These are phyloP conservation scores for Candida chauliodis DNA, from an alignment of 805 yeast species.

Conservation along the genomic window DNA sequence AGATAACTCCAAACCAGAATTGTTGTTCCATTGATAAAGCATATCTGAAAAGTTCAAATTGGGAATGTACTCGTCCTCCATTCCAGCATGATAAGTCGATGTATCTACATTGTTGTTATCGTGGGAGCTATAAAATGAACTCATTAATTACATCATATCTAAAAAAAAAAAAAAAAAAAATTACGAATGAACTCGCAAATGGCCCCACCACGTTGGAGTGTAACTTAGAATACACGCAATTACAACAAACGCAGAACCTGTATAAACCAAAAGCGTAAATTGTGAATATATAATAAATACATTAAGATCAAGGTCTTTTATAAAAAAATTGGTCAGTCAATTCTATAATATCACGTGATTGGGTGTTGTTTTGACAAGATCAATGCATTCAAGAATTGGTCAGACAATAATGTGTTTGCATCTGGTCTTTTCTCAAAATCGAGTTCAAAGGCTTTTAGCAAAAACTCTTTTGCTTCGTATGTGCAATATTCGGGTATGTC, in stretches of 20 bases:
- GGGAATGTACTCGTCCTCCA: conserved; percentile 77
- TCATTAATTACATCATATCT: conserved; percentile 1
- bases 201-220: conserved; percentile 2
- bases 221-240: no score
- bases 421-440: conserved; percentile 72
- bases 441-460: conserved; percentile 64
- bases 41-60: conserved; percentile 56
- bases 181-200: neutral
- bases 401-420: conserved; percentile 65
- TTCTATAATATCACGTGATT: neutral
- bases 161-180: neutral
- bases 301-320: neutral
- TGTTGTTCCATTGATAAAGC: conserved; percentile 45
- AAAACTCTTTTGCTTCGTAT: conserved; percentile 62
- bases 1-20: conserved; percentile 2
- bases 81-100: conserved; percentile 32
- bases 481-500: conserved; percentile 74
- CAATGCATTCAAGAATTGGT: conserved; percentile 54
- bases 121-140: conserved; percentile 27
- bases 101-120: conserved; percentile 18
- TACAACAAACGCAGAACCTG: no score
- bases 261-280: no score
- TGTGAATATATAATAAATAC: no score
- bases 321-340: neutral
- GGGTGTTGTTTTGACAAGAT: conserved; percentile 38